phyloP scores from a whole-genome alignment of 306 rosid genomes.

The Medicago ruthenica region DNA sequence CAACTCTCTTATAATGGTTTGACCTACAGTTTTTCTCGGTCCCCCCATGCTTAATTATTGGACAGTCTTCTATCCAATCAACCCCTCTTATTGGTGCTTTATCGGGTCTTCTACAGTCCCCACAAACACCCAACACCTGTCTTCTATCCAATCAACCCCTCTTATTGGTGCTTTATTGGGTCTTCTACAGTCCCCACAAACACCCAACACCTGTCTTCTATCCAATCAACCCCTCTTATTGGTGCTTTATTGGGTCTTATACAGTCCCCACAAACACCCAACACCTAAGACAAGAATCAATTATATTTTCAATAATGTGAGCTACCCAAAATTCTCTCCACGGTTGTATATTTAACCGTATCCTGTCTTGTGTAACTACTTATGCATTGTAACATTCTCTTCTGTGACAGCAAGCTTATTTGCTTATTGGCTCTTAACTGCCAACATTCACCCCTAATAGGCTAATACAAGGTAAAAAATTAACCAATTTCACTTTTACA shows the following conservation, averaged over 20 bases:
- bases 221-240: background rate
- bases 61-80: background rate
- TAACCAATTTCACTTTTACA: constrained; percentile 1
- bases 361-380: background rate
- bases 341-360: background rate
- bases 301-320: background rate
- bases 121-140: background rate
- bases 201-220: background rate
- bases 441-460: constrained; percentile 3
- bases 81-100: background rate
- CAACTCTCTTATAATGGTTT: too few relatives aligned
- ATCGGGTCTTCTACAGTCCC: background rate
- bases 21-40: too few relatives aligned
- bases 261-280: background rate
- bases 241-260: background rate
- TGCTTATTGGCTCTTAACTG: constrained; percentile 8
- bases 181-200: background rate
- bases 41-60: background rate
- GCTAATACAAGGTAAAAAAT: background rate
- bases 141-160: background rate
- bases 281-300: background rate
- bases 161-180: background rate
- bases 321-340: background rate
- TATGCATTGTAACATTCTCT: constrained; percentile 7
- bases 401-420: background rate